phyloP scores from a whole-genome alignment of 2,329 filamentous ascomycete genomes.

The Chaetomiaceae sp. region DNA sequence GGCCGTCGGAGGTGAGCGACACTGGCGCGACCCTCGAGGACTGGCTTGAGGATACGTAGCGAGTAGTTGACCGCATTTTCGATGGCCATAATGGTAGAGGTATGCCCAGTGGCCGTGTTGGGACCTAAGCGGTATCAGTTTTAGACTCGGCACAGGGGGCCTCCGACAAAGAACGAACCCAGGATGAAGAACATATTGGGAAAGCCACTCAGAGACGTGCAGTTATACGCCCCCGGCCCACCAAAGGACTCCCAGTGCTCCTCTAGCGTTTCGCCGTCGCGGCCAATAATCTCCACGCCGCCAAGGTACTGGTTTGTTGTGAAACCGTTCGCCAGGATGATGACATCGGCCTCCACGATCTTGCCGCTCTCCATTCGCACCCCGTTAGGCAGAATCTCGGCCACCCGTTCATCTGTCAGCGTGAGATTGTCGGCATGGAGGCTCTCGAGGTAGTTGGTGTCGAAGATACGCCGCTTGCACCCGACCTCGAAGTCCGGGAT shows the following conservation, averaged over 20 bases:
- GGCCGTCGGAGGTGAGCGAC: constrained; percentile 32
- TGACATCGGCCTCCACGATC: constrained; percentile 52
- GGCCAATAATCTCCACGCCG: constrained; percentile 49
- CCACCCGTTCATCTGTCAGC: constrained; percentile 45
- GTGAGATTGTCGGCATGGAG: constrained; percentile 47
- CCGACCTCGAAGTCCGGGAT: constrained; percentile 59
- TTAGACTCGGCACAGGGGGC: not conserved
- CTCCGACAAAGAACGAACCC: constrained; percentile 31
- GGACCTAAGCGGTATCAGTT: constrained; percentile 39
- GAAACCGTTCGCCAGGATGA: constrained; percentile 60
- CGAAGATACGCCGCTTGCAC: constrained; percentile 61
- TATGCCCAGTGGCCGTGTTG: constrained; percentile 60
- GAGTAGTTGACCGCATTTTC: constrained; percentile 60
- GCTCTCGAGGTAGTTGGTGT: constrained; percentile 50
- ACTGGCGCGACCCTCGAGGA: constrained; percentile 34
- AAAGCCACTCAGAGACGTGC: constrained; percentile 54
- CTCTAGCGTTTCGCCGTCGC: constrained; percentile 45
- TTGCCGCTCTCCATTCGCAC: constrained; percentile 35
- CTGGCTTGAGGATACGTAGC: constrained; percentile 52
- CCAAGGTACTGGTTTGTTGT: constrained; percentile 51
- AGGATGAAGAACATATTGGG: constrained; percentile 63
- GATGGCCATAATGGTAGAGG: constrained; percentile 41
- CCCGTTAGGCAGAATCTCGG: constrained; percentile 42
- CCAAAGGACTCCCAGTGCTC: constrained; percentile 55
- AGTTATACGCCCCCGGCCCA: constrained; percentile 59